A percentile compares a stretch with the other conserved stretches of the same genome.
Conservation (phyloP, 2,329 filamentous ascomycete genomes). For the Beauveria bassiana region DNA sequence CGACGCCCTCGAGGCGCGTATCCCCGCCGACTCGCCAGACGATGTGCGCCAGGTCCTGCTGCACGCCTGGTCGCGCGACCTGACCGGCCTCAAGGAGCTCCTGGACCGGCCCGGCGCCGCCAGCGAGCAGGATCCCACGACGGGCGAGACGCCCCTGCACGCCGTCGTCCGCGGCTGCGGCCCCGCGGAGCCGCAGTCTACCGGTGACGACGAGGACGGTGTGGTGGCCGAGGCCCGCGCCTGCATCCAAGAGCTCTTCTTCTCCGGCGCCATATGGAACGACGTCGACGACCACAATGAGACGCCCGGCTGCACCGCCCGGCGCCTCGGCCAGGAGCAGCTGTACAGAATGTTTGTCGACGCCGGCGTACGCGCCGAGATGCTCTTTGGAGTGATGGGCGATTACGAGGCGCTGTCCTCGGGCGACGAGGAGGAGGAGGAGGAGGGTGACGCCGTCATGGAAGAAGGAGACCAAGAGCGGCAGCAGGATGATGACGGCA, state of each 20-base stretch:
- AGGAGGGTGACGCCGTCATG: conserved; percentile 37
- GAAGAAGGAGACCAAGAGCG: conserved; percentile 27
- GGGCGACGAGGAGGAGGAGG: conserved; percentile 43
- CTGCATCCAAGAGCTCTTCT: conserved; percentile 67
- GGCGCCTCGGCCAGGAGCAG: conserved; percentile 55
- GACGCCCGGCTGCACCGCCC: conserved; percentile 84
- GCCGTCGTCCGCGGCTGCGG: conserved; percentile 76
- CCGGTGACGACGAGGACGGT: conserved; percentile 28
- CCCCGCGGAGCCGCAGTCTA: conserved; percentile 12
- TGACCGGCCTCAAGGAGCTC: conserved; percentile 59
- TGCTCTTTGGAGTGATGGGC: conserved; percentile 75
- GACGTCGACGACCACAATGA: conserved; percentile 80
- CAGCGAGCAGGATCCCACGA: conserved; percentile 76
- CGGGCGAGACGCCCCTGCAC: conserved; percentile 81
- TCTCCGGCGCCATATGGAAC: conserved; percentile 95
- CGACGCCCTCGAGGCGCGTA: conserved; percentile 46
- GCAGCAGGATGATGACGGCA: conserved; percentile 15
- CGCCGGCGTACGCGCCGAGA: conserved; percentile 82
- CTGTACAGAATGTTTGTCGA: conserved; percentile 81
- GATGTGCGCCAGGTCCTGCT: conserved; percentile 43
- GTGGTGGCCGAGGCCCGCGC: conserved; percentile 54
- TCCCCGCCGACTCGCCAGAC: conserved; percentile 44
- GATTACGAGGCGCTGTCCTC: conserved; percentile 68
- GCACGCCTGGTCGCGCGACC: conserved; percentile 53
- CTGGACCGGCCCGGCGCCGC: conserved; percentile 55